Conservation (phyloP, 2,329 filamentous ascomycete genomes). For the Colletotrichum salicis region DNA sequence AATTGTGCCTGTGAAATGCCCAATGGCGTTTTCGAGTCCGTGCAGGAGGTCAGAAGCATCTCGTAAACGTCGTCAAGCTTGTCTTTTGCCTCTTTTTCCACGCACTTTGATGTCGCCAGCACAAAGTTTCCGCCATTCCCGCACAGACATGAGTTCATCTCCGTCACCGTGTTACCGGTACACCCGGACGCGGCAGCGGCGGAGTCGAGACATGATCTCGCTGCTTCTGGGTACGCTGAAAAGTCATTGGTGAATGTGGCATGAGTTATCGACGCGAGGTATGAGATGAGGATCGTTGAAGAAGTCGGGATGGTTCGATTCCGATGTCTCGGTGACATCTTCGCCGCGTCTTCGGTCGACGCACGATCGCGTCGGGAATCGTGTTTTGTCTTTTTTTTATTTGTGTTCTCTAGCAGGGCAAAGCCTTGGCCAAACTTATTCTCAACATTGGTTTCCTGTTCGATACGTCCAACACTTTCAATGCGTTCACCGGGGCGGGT, state of each 20-base stretch:
- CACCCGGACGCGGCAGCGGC: conserved; percentile 28
- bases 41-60: conserved; percentile 56
- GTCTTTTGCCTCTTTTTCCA: conserved; percentile 48
- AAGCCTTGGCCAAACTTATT: conserved; percentile 1
- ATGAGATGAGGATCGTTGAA: conserved; percentile 23
- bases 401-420: conserved; percentile 12
- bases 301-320: conserved; percentile 14
- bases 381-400: not conserved
- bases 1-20: conserved; percentile 55
- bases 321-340: conserved; percentile 29
- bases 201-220: conserved; percentile 23
- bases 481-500: not conserved
- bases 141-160: conserved; percentile 30
- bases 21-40: conserved; percentile 56
- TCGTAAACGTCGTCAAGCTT: conserved; percentile 56
- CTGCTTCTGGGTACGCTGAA: conserved; percentile 15
- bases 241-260: conserved; percentile 28
- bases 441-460: conserved; percentile 14
- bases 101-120: conserved; percentile 56
- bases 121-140: conserved; percentile 55
- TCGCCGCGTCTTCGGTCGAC: conserved; percentile 11
- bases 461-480: not conserved
- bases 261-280: conserved; percentile 9
- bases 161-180: conserved; percentile 21
- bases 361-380: conserved; percentile 15